phyloP scores from a whole-genome alignment of 2,329 filamentous ascomycete species.

The Incumbomyces lentus region DNA sequence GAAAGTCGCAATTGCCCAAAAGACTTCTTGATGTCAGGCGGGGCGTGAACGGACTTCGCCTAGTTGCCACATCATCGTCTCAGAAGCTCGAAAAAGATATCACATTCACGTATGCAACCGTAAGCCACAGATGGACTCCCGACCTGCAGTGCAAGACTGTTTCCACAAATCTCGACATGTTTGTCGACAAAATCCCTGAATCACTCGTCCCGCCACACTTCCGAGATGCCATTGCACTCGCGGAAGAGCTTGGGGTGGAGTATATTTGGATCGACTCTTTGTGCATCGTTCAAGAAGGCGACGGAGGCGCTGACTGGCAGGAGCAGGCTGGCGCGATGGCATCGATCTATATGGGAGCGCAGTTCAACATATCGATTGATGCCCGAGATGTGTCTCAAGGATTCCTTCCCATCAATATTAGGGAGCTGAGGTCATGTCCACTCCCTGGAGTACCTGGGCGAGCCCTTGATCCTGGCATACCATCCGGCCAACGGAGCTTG shows the following conservation, averaged over 20 bases:
- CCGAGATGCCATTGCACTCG: conserved; percentile 14
- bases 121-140: not conserved
- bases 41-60: not conserved
- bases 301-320: not conserved
- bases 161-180: not conserved
- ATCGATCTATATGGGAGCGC: not conserved
- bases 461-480: not conserved
- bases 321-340: not conserved
- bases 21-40: not conserved
- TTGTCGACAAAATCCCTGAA: not conserved
- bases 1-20: not conserved
- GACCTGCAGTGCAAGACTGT: not conserved
- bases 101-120: not conserved
- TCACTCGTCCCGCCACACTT: not conserved
- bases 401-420: not conserved
- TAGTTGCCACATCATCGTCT: not conserved
- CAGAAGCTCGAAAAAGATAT: not conserved
- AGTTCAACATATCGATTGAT: not conserved
- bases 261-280: conserved; percentile 19
- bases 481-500: not conserved
- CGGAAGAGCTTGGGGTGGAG: conserved; percentile 9
- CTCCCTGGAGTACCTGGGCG: not conserved
- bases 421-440: not conserved
- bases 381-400: not conserved
- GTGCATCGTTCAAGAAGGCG: conserved; percentile 18